phyloP scores from a whole-genome alignment of 192 early-diverging fungal species.

The Umbelopsis sp. region DNA sequence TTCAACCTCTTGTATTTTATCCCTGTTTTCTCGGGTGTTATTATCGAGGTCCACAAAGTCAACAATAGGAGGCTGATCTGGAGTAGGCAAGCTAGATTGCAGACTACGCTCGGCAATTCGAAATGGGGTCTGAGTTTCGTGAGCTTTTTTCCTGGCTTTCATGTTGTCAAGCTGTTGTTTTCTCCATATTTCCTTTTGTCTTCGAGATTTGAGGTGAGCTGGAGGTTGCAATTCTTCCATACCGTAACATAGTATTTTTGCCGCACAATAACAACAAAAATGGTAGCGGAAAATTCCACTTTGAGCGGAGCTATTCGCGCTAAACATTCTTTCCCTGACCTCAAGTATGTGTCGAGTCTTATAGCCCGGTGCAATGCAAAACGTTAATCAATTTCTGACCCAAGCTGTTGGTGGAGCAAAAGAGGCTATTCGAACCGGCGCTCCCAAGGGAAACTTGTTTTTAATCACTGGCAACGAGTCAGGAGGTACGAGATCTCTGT shows the following conservation, averaged over 20 bases:
- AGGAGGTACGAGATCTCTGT: conserved; percentile 49
- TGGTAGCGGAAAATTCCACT: too few species aligned
- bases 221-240: conserved; percentile 23
- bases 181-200: conserved; percentile 34
- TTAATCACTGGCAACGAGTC: conserved; percentile 76
- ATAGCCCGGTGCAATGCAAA: background rate
- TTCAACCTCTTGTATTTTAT: conserved; percentile 9
- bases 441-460: conserved; percentile 3
- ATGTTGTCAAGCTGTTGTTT: conserved; percentile 24
- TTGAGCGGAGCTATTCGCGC: background rate
- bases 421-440: background rate
- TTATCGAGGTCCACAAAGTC: conserved; percentile 51
- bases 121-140: conserved; percentile 63
- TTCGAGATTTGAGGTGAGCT: conserved; percentile 27
- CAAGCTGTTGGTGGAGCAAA: conserved; percentile 3
- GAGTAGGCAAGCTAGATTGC: conserved; percentile 51
- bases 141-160: conserved; percentile 24
- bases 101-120: conserved; percentile 67
- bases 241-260: too few species aligned
- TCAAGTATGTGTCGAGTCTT: background rate
- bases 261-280: too few species aligned
- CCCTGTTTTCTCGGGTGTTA: conserved; percentile 3
- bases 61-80: conserved; percentile 56
- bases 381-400: background rate
- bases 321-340: background rate